Evolutionary conservation across 1,139 yeast genomes (phyloP), one percentile per base, ranked within the genome.

Genomic region (Suhomyces wounanorum): DNA sequence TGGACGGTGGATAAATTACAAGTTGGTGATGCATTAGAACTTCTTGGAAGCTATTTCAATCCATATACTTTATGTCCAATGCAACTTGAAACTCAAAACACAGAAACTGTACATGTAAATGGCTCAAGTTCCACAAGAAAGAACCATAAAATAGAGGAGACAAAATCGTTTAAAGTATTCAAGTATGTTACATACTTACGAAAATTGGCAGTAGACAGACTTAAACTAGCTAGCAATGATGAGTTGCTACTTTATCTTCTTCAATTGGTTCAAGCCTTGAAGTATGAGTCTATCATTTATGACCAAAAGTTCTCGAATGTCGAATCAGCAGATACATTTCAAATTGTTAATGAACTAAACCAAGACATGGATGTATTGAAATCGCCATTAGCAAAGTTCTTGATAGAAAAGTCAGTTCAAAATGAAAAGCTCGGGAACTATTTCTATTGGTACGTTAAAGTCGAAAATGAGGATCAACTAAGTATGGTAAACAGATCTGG

Each of bases 231-330:
- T 0, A 81, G 83, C 45, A 95, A 89, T 57, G 85, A 82, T 25
- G 97, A 92, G 58, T 67, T 94, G 26, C 85, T 89, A 52, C 72
- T 94, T 52, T 95, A 91, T 61, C 70, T 95, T 55, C 77, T 95
- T 52, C 99, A 95, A 66, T 74, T 95, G 14, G 98, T 95, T 0
- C 98, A 92, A 64, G 97, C 97, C 0, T 79, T 95, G 44, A 87
- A 90, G 55, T 90, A 89, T 65, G 99, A 77, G 54, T 62, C 76
- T 0, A 52, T 70, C 36, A 67, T 72, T 4, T 59, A 53, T 47
- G 58, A 56, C n/a, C 43, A 49, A 40, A 50, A 52, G 41, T 43
- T 44, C 8, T 45, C 53, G n/a, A 10, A 30, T 2, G 13, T 48
- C 7, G 51, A 45, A 13, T 17, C 38, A 1, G 30, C 54, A 13